Base-by-base conservation (phyloP, 495 filamentous ascomycete species). In the Hypoxylon subgilvum region DNA sequence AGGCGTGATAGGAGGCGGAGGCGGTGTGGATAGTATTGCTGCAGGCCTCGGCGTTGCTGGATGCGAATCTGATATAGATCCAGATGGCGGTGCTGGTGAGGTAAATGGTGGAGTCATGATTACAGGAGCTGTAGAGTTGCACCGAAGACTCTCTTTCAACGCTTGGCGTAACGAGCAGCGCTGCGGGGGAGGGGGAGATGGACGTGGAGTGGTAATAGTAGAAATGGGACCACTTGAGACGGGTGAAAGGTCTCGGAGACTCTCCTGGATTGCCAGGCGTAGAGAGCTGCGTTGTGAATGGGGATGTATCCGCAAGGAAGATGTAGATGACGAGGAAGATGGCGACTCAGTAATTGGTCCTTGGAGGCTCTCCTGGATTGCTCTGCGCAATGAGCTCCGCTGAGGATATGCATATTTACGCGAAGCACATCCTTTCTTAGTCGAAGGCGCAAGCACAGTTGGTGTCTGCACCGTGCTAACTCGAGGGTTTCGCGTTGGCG, bases 81-180 rank as follows among this genome's bases (percentile, higher is more conserved):
- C 3, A 23, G 36, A 27, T 6, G 47, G 16, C 19, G 34, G 23
- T 35, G 32, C 4, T 3, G 48, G 35, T 35, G 23, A 14, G 7
- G 48, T 27, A 1, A 23, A 4, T 10, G 22, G 16, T n/a, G 25
- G 18, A 9, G 21, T 30, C 30, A 19, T 6, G 13, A 17, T 16
- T 7, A 12, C 9, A 8, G 30, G 1, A 17, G 38, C 44, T 28
- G 43, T 1, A 12, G 36, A 10, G 40, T 21, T 9, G 32, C 31
- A 17, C n/a, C 13, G 23, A 7, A 50, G 13, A 28, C 52, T 66
- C 13, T 42, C 21, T 23, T 34, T 46, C 0, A 63, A 39, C 31
- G 52, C 57, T 17, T 14, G 47, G 18, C 58, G 63, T 5, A 62
- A 25, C 5, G 63, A 66, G 12, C 57, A 57, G 21, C 63, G 57